Evolutionary conservation across 1,139 yeast species (phyloP), one percentile per base, ranked within the genome.

Genomic region (Pneumocystis carinii): DNA sequence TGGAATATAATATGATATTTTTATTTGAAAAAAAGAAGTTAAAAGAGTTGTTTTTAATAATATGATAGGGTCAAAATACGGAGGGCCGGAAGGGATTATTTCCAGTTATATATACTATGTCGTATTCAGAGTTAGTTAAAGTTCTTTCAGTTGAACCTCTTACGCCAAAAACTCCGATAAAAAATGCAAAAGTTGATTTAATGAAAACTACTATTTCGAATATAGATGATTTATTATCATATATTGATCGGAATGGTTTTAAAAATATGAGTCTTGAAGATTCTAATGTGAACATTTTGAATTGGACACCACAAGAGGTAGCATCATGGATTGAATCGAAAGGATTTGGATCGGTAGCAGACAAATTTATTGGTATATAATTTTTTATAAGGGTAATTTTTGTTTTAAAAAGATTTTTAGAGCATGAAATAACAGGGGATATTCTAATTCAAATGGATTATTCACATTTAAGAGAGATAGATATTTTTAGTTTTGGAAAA

Each of bases 251-350:
- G 2, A 24, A 17, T 48, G 29, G n/a, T 3, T 24, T 48, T 24
- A 48, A 24, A 24, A 48, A 48, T 17, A 48, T 48, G 55, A 48
- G 32, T 48, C 55, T 48, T 32, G 64, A 62, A 24, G 63, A 70
- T 62, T 66, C 77, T 7, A 68, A 68, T 38, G 68, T 67, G 8
- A 62, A 65, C 64, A 64, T 77, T 41, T 66, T 69, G 27, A 62
- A 65, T n/a, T 92, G 99, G 99, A 77, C 88, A 1, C 95, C 97
- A 0, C 81, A 81, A 64, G 90, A 92, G 69, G 97, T 94, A 1
- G 79, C 87, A 1, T 80, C 84, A 8, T 89, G 88, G 73, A 88
- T 92, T 71, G 80, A 83, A 3, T 79, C 79, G 29, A 75, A 84
- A 53, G 95, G 95, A 1, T 89, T 88, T 70, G 95, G 80, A 62